A percentile compares a stretch with the other conserved stretches of the same genome.
Evolutionary conservation across 345 rosid species (phyloP).

Genomic region (Streptanthus diversifolius): DNA sequence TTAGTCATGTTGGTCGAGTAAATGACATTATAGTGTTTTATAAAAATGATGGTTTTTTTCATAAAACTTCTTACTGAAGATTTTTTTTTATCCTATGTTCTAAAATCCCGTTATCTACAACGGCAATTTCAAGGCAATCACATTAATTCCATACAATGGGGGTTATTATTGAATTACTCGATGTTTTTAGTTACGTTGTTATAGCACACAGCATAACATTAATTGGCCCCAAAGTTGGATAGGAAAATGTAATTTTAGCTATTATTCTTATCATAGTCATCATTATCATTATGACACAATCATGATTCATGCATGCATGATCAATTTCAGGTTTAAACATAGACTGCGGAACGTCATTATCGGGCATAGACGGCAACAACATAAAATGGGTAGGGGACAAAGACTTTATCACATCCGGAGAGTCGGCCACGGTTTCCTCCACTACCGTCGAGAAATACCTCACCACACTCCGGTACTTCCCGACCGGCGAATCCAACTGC

Average conservation of each 20-base stretch:
- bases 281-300: not conserved
- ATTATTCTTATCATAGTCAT: not conserved
- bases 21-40: not conserved
- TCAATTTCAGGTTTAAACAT: constrained; percentile 19
- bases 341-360: constrained; percentile 30
- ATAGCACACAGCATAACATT: not conserved
- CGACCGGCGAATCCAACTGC: constrained; percentile 26
- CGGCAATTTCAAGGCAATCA: not conserved
- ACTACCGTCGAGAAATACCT: not conserved
- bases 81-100: not conserved
- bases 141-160: not conserved
- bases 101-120: not conserved
- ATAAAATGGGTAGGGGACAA: constrained; percentile 32
- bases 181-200: not conserved
- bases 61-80: not conserved
- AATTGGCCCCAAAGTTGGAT: not conserved
- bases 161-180: not conserved
- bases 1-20: not conserved
- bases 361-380: not conserved
- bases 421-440: not conserved
- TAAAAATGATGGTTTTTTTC: not conserved
- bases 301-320: not conserved
- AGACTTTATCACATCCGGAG: constrained; percentile 19
- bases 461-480: constrained; percentile 26
- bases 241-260: not conserved